phyloP scores from a whole-genome alignment of 1,284 basidiomycete species.

The Phellinidium pouzarii region DNA sequence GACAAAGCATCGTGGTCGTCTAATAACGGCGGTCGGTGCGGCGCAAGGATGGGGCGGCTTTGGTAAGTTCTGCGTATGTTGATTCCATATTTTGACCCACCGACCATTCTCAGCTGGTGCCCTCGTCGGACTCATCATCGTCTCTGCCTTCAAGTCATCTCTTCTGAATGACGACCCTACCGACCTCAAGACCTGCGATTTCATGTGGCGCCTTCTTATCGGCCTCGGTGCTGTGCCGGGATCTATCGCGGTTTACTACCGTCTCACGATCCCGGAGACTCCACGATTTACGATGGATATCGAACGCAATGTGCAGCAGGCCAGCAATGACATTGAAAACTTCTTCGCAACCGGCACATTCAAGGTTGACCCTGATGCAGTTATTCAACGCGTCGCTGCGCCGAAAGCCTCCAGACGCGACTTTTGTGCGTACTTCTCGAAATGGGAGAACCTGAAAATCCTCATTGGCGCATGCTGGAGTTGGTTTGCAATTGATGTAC shows the following conservation, averaged over 20 bases:
- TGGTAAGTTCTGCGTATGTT: slow-evolving; percentile 26
- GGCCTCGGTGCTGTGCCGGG: slow-evolving; percentile 58
- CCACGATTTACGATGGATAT: slow-evolving; percentile 89
- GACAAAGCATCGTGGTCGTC: slow-evolving; percentile 44
- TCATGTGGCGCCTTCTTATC: slow-evolving; percentile 29
- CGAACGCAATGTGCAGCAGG: slow-evolving; percentile 75
- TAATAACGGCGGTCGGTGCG: slow-evolving; percentile 52
- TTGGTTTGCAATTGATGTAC: slow-evolving; percentile 74
- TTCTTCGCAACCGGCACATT: slow-evolving; percentile 53
- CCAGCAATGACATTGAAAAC: slow-evolving; percentile 57
- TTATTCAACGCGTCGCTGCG: slow-evolving; percentile 50
- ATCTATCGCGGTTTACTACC: slow-evolving; percentile 66
- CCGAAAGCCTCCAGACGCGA: slow-evolving; percentile 61
- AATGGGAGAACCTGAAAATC: slow-evolving; percentile 60
- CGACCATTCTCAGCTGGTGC: slow-evolving; percentile 33
- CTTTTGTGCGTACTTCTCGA: slow-evolving; percentile 54
- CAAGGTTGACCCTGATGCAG: slow-evolving; percentile 48
- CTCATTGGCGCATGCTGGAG: slow-evolving; percentile 57
- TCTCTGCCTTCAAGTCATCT: slow-evolving; percentile 47
- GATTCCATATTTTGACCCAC: not conserved
- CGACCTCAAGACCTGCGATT: slow-evolving; percentile 31
- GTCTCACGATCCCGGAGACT: slow-evolving; percentile 72
- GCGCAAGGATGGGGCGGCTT: slow-evolving; percentile 52
- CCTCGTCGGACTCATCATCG: slow-evolving; percentile 50
- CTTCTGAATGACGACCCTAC: slow-evolving; percentile 35